Evolutionary conservation across 345 rosid species (phyloP).

Genomic region (Pugionium dolabratum): DNA sequence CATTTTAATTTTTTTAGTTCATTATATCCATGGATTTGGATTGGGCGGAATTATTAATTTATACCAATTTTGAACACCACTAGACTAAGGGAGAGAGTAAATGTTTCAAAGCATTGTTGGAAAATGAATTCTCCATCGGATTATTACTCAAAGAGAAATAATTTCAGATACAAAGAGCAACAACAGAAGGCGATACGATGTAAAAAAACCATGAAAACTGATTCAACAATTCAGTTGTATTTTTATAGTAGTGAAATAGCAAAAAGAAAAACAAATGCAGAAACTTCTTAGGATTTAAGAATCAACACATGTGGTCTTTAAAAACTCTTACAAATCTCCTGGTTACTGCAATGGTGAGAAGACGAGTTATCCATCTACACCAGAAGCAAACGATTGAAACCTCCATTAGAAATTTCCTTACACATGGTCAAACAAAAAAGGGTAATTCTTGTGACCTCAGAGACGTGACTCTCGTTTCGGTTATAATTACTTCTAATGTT

Average conservation of each 20-base stretch:
- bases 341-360: conserved; percentile 28
- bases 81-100: too few relatives aligned
- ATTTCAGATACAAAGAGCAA: conserved; percentile 1
- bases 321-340: conserved; percentile 16
- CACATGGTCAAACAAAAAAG: background rate
- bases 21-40: too few relatives aligned
- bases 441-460: conserved; percentile 2
- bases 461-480: conserved; percentile 7
- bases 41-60: too few relatives aligned
- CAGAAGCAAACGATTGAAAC: conserved; percentile 24
- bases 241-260: conserved; percentile 2
- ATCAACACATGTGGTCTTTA: conserved; percentile 26
- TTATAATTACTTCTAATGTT: conserved; percentile 27
- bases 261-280: conserved; percentile 23
- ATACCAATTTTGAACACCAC: too few relatives aligned
- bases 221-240: conserved; percentile 12
- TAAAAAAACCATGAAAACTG: background rate
- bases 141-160: background rate
- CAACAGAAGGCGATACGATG: background rate
- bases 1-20: too few relatives aligned
- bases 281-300: conserved; percentile 21
- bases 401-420: conserved; percentile 1
- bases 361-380: conserved; percentile 65
- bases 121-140: background rate
- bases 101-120: background rate